These are phyloP conservation scores for Sordariomycetes sp. DNA, from an alignment of 2,329 filamentous ascomycete genomes.

Conservation along the genomic window DNA sequence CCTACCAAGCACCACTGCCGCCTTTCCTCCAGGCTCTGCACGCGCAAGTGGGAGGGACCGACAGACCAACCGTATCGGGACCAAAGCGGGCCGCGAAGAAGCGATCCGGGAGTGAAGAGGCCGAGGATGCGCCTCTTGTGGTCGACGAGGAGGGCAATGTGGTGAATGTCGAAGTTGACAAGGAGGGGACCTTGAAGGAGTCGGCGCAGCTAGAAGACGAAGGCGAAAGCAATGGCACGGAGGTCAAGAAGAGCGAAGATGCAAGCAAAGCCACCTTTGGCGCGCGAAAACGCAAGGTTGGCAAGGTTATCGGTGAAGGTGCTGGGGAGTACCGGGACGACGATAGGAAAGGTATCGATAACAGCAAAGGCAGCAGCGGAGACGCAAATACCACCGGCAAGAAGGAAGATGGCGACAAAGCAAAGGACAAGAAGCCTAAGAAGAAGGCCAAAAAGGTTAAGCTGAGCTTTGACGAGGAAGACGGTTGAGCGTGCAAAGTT, in stretches of 20 bases:
- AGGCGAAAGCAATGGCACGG: slow-evolving; percentile 11
- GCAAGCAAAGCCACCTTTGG: slow-evolving; percentile 20
- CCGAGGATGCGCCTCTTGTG: slow-evolving; percentile 67
- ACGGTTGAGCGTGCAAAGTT: slow-evolving; percentile 28
- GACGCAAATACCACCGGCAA: too few relatives aligned
- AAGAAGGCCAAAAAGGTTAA: slow-evolving; percentile 58
- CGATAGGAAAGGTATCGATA: slow-evolving; percentile 5
- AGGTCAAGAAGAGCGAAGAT: slow-evolving; percentile 14
- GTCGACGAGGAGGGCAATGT: slow-evolving; percentile 66
- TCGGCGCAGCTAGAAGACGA: slow-evolving; percentile 9
- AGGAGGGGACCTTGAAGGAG: slow-evolving; percentile 30
- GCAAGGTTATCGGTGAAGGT: slow-evolving; percentile 34
- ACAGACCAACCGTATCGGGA: slow-evolving; percentile 33
- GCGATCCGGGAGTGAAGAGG: slow-evolving; percentile 56
- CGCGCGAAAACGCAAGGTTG: slow-evolving; percentile 46
- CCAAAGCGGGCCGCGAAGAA: slow-evolving; percentile 40
- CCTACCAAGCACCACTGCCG: slow-evolving; percentile 51
- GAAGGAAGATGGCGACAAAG: slow-evolving; percentile 13
- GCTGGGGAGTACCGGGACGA: slow-evolving; percentile 3
- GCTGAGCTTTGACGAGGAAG: slow-evolving; percentile 57
- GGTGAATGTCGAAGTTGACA: slow-evolving; percentile 36
- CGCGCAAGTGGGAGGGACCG: slow-evolving; percentile 38
- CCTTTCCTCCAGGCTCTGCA: slow-evolving; percentile 51
- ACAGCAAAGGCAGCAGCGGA: slow-evolving; percentile 6
- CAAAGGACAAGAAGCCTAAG: slow-evolving; percentile 26